A percentile compares a stretch with the other conserved stretches of the same genome.
Evolutionary conservation across 345 rosid species (phyloP).

Genomic region (Citrus maxima): DNA sequence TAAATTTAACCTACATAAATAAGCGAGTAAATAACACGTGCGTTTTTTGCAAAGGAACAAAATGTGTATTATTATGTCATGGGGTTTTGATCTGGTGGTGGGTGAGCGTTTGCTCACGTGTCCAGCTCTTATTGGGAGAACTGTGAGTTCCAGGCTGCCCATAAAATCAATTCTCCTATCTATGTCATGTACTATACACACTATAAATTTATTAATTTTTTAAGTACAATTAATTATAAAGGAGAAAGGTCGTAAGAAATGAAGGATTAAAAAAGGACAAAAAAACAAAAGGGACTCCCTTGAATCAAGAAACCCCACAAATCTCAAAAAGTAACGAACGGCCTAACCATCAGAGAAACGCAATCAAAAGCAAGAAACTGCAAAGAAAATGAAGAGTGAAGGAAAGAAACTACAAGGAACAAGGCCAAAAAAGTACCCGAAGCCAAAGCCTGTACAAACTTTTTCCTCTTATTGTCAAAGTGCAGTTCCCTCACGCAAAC

Average conservation of each 20-base stretch:
- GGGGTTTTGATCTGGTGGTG: no score
- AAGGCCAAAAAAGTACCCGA: neutral
- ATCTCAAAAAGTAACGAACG: neutral
- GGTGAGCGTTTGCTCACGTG: no score
- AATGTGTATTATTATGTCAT: neutral
- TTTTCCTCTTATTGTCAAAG: conserved; percentile 11
- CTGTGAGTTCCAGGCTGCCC: no score
- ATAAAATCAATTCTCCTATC: no score
- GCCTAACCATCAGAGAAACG: conserved; percentile 1
- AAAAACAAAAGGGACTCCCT: neutral
- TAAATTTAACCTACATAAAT: neutral
- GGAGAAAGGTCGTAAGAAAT: neutral
- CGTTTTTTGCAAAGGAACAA: neutral
- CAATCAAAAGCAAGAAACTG: neutral
- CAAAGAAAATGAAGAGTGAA: conserved; percentile 8
- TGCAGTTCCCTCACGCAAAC: conserved; percentile 23
- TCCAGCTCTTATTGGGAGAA: no score
- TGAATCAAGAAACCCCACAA: neutral
- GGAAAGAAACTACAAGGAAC: conserved; percentile 12
- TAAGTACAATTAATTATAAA: neutral
- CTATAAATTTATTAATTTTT: neutral
- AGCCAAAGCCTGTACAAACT: neutral
- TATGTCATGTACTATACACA: neutral
- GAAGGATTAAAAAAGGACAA: no score
- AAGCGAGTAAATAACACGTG: no score